Evolutionary conservation across 495 filamentous ascomycete species (phyloP).

Genomic region (Rhizodiscina lignyota): DNA sequence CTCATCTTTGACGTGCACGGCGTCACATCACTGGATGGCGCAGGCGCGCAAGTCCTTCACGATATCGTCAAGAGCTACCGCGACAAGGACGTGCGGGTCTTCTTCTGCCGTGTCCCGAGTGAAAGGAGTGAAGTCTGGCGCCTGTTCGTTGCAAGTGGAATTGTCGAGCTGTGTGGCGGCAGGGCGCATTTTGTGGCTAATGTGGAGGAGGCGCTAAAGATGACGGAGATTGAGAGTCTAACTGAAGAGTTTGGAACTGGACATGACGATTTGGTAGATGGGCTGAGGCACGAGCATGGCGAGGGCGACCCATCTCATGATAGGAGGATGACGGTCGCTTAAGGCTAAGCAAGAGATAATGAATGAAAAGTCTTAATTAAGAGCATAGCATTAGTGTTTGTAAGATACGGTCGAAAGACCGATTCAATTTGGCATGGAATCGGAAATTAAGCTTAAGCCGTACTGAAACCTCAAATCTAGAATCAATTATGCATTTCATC

Average conservation of each 20-base stretch:
- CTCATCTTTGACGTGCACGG: conserved; percentile 96
- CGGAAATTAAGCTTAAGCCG: no score
- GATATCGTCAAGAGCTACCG: conserved; percentile 76
- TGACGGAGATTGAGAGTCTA: conserved; percentile 50
- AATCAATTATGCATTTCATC: no score
- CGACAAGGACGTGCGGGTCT: conserved; percentile 58
- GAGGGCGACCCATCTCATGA: no score
- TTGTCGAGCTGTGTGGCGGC: conserved; percentile 64
- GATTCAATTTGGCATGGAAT: no score
- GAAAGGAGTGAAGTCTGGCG: conserved; percentile 46
- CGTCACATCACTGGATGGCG: conserved; percentile 82
- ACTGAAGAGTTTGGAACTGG: conserved; percentile 7
- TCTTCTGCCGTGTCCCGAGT: conserved; percentile 65
- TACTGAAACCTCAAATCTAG: no score
- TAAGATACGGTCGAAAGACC: no score
- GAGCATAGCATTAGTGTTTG: no score
- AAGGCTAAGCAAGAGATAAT: no score
- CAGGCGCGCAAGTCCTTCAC: conserved; percentile 73
- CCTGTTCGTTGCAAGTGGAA: conserved; percentile 63
- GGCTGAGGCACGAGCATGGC: no score
- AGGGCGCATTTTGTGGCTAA: conserved; percentile 59
- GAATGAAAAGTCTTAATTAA: no score
- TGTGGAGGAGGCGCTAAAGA: conserved; percentile 66
- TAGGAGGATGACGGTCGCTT: no score
- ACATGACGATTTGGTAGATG: no score